These are phyloP conservation scores for Tylopilus intermedius DNA, from an alignment of 768 basidiomycete genomes.

Conservation along the genomic window DNA sequence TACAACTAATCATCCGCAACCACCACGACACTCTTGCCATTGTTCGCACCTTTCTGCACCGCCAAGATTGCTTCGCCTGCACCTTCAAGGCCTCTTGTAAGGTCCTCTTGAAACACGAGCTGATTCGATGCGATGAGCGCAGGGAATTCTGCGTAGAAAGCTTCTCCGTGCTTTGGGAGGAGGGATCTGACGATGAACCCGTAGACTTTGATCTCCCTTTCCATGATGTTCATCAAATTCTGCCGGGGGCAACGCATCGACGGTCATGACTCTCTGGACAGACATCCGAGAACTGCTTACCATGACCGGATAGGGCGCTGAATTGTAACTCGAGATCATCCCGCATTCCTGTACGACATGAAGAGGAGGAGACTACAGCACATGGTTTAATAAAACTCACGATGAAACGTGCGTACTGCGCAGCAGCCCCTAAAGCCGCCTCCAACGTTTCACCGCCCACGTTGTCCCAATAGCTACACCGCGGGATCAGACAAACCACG, in stretches of 20 bases:
- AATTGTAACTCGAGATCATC: constrained; percentile 1
- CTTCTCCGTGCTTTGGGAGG: neutral
- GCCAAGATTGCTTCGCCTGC: constrained; percentile 2
- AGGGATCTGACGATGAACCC: neutral
- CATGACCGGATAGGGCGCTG: neutral
- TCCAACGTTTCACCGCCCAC: constrained; percentile 5
- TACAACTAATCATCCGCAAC: neutral
- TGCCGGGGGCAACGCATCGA: neutral
- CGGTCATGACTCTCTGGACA: neutral
- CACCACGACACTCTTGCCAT: neutral
- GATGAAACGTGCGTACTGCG: constrained; percentile 6
- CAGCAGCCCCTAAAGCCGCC: constrained; percentile 1
- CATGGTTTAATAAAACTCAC: neutral
- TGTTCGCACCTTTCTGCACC: constrained; percentile 4
- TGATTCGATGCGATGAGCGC: constrained; percentile 2
- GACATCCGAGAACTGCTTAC: neutral
- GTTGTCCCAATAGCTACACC: constrained; percentile 2
- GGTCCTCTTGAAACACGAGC: neutral
- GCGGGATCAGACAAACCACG: neutral
- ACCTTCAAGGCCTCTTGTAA: constrained; percentile 1
- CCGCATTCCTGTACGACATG: neutral
- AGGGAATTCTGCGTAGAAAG: neutral
- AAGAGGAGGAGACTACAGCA: neutral
- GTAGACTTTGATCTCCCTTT: neutral
- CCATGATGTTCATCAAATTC: constrained; percentile 1